Base-by-base conservation (phyloP, 768 basidiomycete genomes). In the Hysterangium stoloniferum region DNA sequence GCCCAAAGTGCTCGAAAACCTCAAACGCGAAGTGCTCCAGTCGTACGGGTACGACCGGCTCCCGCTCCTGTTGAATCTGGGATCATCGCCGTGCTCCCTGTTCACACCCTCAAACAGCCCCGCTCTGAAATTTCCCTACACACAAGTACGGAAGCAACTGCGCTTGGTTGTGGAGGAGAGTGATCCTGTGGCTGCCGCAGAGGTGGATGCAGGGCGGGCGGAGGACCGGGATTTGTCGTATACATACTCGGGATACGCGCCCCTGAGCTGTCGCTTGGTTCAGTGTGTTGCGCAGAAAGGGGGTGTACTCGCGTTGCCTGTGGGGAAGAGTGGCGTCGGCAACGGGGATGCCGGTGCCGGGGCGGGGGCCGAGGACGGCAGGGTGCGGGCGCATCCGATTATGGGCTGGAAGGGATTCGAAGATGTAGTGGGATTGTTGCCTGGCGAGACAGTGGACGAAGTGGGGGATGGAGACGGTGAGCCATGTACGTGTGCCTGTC, bases 381-480 rank as follows among this genome's bases (percentile, higher is more conserved):
- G 80, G 62, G 73, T 86, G 34, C 84, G 82, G 61, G 92, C 93
- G 1, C 93, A 96, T 65, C 86, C 91, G 2, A 86, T 99, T 52
- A 79, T 86, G 7, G 95, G 95, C 2, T 99, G 95, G 94, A 95
- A 88, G 65, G 95, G 93, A 20, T 92, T 99, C 61, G 96, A 98
- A 65, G 95, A 98, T 59, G 78, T 89, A 12, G 63, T 96, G 19
- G 76, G 77, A 31, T 72, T 75, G 47, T 82, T 98, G 48, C 88
- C 92, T 0, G 96, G 96, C 2, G 79, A 81, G 61, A 87, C 84
- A 19, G 78, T 96, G 35, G 94, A 99, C 65, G 9, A 27, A 22
- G 25, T 40, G n/a, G 22, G 37, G 37, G 37, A 7, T 22, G 17
- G 42, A 27, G 12, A 28, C 42, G 7, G 42, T 22, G 42, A 45